phyloP scores from a whole-genome alignment of 2,329 filamentous ascomycete species.

The Fusarium nurragi region DNA sequence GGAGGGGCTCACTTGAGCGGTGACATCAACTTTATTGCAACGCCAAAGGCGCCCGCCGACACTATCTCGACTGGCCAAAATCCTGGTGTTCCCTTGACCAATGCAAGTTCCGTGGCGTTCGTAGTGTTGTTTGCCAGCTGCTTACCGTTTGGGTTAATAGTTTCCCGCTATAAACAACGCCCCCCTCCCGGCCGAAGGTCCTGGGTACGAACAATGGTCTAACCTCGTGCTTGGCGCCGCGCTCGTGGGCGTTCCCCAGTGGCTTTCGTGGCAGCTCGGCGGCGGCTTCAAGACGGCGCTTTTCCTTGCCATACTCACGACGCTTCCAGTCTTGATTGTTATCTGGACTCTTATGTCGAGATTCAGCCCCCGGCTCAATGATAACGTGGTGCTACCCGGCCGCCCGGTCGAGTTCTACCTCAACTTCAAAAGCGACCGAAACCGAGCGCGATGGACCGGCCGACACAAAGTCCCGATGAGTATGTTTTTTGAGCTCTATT shows the following conservation, averaged over 20 bases:
- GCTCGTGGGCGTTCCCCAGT: conserved; percentile 75
- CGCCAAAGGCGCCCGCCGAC: conserved; percentile 27
- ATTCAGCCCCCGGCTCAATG: conserved; percentile 85
- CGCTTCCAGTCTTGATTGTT: conserved; percentile 76
- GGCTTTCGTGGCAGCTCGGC: conserved; percentile 81
- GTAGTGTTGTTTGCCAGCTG: neutral
- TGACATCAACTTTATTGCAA: conserved; percentile 40
- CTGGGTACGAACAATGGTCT: conserved; percentile 85
- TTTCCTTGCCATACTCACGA: conserved; percentile 80
- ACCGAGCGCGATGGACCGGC: conserved; percentile 72
- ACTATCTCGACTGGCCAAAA: conserved; percentile 24
- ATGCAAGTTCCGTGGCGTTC: conserved; percentile 7
- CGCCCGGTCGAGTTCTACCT: conserved; percentile 89
- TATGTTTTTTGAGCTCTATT: conserved; percentile 96
- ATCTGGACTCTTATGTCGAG: conserved; percentile 84
- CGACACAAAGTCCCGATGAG: conserved; percentile 83
- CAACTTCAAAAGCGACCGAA: conserved; percentile 70
- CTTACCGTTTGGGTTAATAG: conserved; percentile 56
- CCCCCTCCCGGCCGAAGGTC: conserved; percentile 85
- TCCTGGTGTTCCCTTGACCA: conserved; percentile 33
- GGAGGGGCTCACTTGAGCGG: conserved; percentile 34
- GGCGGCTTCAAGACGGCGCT: conserved; percentile 86
- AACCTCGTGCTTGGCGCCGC: conserved; percentile 76
- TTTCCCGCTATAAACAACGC: conserved; percentile 90
- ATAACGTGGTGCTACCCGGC: conserved; percentile 85